These are phyloP conservation scores for Fonsecaea erecta DNA, from an alignment of 2,329 filamentous ascomycete species.

Conservation along the genomic window DNA sequence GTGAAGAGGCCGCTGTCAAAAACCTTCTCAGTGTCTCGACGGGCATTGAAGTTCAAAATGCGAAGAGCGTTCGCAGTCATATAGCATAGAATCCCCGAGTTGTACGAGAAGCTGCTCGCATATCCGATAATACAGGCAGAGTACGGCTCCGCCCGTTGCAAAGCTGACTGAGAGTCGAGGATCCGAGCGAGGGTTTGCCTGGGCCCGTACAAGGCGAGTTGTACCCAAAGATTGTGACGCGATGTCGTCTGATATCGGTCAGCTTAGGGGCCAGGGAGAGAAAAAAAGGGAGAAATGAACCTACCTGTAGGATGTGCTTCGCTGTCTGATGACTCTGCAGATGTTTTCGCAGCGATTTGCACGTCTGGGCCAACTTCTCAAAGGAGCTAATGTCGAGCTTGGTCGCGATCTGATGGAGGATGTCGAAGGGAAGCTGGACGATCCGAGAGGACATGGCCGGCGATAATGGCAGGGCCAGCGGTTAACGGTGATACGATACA, in stretches of 20 bases:
- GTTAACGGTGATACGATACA: too few relatives aligned
- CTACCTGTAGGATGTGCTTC: constrained; percentile 60
- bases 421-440: constrained; percentile 64
- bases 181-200: constrained; percentile 64
- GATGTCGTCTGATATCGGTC: constrained; percentile 43
- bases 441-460: constrained; percentile 40
- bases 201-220: constrained; percentile 50
- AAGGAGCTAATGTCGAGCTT: constrained; percentile 63
- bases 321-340: constrained; percentile 62
- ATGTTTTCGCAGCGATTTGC: constrained; percentile 57
- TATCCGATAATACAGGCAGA: constrained; percentile 63
- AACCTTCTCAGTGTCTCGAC: constrained; percentile 58
- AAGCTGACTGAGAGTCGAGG: constrained; percentile 62
- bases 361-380: constrained; percentile 60
- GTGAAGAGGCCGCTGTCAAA: constrained; percentile 58
- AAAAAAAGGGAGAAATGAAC: not conserved
- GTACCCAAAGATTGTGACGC: constrained; percentile 43
- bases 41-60: constrained; percentile 62
- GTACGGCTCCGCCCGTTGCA: constrained; percentile 60
- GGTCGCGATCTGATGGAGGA: constrained; percentile 63
- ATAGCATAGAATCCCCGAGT: constrained; percentile 69
- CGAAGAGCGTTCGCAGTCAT: constrained; percentile 60
- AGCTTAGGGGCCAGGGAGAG: constrained; percentile 16
- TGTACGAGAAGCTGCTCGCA: constrained; percentile 66
- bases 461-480: too few relatives aligned